A percentile compares a stretch with the other conserved stretches of the same genome.
Evolutionary conservation across 495 filamentous ascomycete species (phyloP).

Genomic region (Aspergillus olivimuriae): DNA sequence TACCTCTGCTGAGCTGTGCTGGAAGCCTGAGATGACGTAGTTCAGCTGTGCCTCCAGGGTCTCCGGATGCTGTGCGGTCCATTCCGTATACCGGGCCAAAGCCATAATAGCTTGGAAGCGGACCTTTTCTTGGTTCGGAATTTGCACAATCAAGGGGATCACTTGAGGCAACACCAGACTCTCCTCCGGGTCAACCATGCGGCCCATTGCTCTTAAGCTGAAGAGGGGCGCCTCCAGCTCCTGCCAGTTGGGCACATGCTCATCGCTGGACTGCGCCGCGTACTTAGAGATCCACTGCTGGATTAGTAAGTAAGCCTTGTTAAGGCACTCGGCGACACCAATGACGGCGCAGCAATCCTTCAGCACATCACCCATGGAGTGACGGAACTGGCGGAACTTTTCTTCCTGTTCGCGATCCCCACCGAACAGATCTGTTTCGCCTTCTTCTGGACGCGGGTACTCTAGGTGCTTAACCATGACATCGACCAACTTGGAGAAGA

Average conservation of each 20-base stretch:
- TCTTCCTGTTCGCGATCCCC: slow-evolving; percentile 95
- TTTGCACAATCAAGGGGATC: slow-evolving; percentile 86
- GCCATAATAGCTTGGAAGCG: slow-evolving; percentile 97
- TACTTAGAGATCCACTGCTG: slow-evolving; percentile 82
- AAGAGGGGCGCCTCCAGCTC: slow-evolving; percentile 93
- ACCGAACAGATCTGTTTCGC: slow-evolving; percentile 82
- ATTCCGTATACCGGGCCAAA: slow-evolving; percentile 92
- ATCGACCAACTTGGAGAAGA: slow-evolving; percentile 84
- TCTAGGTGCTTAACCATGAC: slow-evolving; percentile 89
- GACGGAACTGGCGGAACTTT: slow-evolving; percentile 93
- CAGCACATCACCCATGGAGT: slow-evolving; percentile 95
- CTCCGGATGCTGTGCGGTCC: slow-evolving; percentile 90
- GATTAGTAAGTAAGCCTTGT: slow-evolving; percentile 77
- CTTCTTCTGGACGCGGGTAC: slow-evolving; percentile 73
- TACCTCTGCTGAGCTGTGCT: slow-evolving; percentile 78
- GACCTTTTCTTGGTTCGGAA: slow-evolving; percentile 92
- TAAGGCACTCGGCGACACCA: slow-evolving; percentile 80
- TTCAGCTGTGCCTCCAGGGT: slow-evolving; percentile 86
- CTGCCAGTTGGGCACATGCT: slow-evolving; percentile 93
- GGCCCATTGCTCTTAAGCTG: slow-evolving; percentile 91
- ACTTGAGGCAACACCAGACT: slow-evolving; percentile 78
- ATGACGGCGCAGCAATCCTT: slow-evolving; percentile 98
- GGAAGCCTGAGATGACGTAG: slow-evolving; percentile 89
- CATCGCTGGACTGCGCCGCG: slow-evolving; percentile 61
- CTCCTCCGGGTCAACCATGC: slow-evolving; percentile 90